Evolutionary conservation across 164 flowering plant species (phyloP).

Genomic region (Vitis rupestris): DNA sequence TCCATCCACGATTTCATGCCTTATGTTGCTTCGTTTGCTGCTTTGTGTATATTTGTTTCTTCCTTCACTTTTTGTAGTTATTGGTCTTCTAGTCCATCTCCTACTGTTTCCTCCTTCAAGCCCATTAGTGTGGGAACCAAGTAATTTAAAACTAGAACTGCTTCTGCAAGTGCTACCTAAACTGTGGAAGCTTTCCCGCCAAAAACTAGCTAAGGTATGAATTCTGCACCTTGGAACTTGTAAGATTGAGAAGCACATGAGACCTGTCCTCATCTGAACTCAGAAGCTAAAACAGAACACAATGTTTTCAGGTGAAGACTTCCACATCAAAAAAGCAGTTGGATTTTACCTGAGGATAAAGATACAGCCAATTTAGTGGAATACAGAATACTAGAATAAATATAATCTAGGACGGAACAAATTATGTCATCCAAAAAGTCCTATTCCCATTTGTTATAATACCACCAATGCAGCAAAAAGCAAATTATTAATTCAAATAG

Average conservation of each 20-base stretch:
- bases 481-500: no score
- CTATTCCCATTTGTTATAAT: no score
- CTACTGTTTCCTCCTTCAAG: slow-evolving; percentile 33
- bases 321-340: slow-evolving; percentile 19
- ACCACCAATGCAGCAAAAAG: no score
- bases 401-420: background rate
- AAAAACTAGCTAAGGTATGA: slow-evolving; percentile 35
- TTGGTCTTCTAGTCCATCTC: slow-evolving; percentile 41
- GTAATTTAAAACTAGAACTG: slow-evolving; percentile 26
- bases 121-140: slow-evolving; percentile 33
- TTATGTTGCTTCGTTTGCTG: slow-evolving; percentile 32
- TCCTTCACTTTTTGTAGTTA: slow-evolving; percentile 43
- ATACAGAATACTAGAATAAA: background rate
- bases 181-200: slow-evolving; percentile 36
- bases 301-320: background rate
- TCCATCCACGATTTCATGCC: slow-evolving; percentile 38
- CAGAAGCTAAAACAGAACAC: slow-evolving; percentile 7
- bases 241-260: slow-evolving; percentile 56
- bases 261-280: slow-evolving; percentile 42
- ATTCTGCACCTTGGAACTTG: slow-evolving; percentile 53
- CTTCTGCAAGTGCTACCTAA: slow-evolving; percentile 22
- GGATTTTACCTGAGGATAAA: slow-evolving; percentile 14
- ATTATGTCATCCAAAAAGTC: no score
- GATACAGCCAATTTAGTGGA: background rate
- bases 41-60: slow-evolving; percentile 24